Percentiles rank a stretch among this genome's conserved stretches.
Evolutionary conservation across 345 rosid species (phyloP).

Genomic region (Cardamine chenopodiifolia): DNA sequence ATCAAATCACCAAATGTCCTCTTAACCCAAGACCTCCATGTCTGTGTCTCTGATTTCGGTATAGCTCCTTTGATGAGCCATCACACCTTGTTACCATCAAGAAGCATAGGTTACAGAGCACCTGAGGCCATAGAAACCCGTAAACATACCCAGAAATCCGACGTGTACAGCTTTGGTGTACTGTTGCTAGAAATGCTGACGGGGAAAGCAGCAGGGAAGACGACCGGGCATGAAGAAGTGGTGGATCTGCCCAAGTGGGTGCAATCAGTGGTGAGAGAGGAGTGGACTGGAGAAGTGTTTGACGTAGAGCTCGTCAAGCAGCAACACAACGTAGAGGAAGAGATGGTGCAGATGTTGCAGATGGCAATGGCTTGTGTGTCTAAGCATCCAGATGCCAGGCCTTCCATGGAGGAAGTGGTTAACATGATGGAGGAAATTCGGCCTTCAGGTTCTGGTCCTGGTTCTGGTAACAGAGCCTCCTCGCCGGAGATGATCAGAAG

Average conservation of each 20-base stretch:
- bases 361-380: constrained; percentile 87
- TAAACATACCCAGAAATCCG: constrained; percentile 63
- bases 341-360: constrained; percentile 94
- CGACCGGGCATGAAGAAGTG: constrained; percentile 59
- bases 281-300: constrained; percentile 94
- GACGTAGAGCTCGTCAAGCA: constrained; percentile 73
- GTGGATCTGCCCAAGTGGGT: constrained; percentile 91
- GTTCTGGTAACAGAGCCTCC: constrained; percentile 58
- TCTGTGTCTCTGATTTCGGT: constrained; percentile 75
- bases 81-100: constrained; percentile 55
- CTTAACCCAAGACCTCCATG: constrained; percentile 57
- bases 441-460: constrained; percentile 47
- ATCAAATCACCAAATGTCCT: constrained; percentile 81
- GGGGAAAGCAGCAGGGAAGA: constrained; percentile 64
- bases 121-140: constrained; percentile 71
- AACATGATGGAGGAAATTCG: constrained; percentile 79
- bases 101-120: constrained; percentile 75
- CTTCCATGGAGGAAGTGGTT: constrained; percentile 73
- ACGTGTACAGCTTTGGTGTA: constrained; percentile 87
- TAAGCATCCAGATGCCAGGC: constrained; percentile 68
- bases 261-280: constrained; percentile 84
- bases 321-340: constrained; percentile 70
- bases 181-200: constrained; percentile 83
- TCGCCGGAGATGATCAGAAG: constrained; percentile 54
- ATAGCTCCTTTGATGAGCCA: constrained; percentile 61